Evolutionary conservation across 305 asterid genomes (phyloP).

Genomic region (Solanum hybrid): DNA sequence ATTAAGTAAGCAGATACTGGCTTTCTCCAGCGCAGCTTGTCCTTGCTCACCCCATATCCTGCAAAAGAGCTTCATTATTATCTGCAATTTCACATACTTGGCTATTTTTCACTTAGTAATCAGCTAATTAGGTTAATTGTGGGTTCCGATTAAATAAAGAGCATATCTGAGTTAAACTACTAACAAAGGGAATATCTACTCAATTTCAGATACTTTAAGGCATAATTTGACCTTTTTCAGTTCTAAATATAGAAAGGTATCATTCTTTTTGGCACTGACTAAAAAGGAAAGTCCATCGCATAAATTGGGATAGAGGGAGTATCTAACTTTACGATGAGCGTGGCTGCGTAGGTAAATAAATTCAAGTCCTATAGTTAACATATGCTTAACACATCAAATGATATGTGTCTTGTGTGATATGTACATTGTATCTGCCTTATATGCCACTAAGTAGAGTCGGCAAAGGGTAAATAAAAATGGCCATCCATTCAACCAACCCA

Average conservation of each 20-base stretch:
- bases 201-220: not conserved
- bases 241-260: not conserved
- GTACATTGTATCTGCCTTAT: not conserved
- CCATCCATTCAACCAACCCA: not conserved
- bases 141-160: not conserved
- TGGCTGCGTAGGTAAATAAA: not conserved
- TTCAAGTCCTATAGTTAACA: not conserved
- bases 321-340: not conserved
- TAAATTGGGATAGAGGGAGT: not conserved
- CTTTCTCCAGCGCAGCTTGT: constrained; percentile 87
- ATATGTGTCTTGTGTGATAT: not conserved
- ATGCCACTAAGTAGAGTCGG: not conserved
- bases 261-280: not conserved
- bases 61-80: constrained; percentile 10
- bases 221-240: not conserved
- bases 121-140: not conserved
- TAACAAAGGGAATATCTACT: not conserved
- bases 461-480: not conserved
- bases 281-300: not conserved
- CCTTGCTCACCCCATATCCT: constrained; percentile 99
- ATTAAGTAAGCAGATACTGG: constrained; percentile 82
- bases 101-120: not conserved
- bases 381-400: not conserved
- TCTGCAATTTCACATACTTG: not conserved
- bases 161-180: not conserved